A percentile compares a stretch with the other conserved stretches of the same genome.
Conservation (phyloP, 2,329 filamentous ascomycete genomes). For the Monosporascus ibericus region DNA sequence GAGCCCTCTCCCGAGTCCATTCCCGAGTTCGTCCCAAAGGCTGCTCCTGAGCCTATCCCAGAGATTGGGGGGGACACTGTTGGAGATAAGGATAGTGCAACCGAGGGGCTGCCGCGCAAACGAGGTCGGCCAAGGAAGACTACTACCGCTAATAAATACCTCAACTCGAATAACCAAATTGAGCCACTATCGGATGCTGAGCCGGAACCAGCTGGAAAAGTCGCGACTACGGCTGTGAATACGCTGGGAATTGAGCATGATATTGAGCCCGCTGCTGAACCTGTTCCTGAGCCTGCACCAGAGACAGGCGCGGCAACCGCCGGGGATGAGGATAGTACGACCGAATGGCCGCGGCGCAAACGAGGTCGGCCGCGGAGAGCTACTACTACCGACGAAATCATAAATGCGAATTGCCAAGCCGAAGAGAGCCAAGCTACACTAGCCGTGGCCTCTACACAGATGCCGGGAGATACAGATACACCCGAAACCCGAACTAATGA, state of each 20-base stretch:
- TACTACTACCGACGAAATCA: too few species aligned
- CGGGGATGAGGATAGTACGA: background rate
- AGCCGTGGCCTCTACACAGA: background rate
- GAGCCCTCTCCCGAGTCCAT: too few species aligned
- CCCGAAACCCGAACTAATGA: background rate
- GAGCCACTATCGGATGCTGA: background rate
- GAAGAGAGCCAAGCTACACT: too few species aligned
- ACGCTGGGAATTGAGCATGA: background rate
- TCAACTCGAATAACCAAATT: background rate
- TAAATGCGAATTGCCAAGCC: too few species aligned
- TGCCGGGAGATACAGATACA: background rate
- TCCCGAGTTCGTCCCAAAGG: too few species aligned
- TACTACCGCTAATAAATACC: background rate
- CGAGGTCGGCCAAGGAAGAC: background rate
- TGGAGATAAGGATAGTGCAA: background rate
- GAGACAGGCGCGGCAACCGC: background rate
- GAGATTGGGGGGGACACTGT: background rate
- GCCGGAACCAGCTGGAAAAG: slow-evolving; percentile 2
- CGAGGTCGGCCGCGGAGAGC: background rate
- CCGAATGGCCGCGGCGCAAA: background rate
- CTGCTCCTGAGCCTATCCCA: background rate
- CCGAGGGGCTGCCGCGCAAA: background rate
- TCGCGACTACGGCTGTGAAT: background rate
- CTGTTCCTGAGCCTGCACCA: background rate
- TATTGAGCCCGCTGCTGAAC: too few species aligned